Conservation (phyloP, 1,284 basidiomycete species). For the Trametes versicolor region DNA sequence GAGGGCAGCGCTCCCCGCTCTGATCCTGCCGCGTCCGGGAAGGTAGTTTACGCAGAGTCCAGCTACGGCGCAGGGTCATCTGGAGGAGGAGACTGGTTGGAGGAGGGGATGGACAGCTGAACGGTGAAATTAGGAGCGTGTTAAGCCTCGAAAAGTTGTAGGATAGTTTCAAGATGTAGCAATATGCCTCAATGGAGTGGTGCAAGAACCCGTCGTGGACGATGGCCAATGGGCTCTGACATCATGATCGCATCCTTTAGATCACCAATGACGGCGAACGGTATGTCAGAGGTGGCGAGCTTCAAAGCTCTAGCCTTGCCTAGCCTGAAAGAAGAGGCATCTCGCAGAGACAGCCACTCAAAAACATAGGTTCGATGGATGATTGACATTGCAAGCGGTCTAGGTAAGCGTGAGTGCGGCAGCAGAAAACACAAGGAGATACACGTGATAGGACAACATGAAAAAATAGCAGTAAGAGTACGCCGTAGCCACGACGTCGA, state of each 20-base stretch:
- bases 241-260: background rate
- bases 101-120: slow-evolving; percentile 48
- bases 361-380: background rate
- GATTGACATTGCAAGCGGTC: slow-evolving; percentile 18
- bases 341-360: slow-evolving; percentile 9
- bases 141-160: background rate
- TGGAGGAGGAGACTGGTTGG: slow-evolving; percentile 45
- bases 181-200: background rate
- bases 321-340: no score
- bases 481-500: background rate
- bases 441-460: slow-evolving; percentile 23
- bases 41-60: slow-evolving; percentile 15
- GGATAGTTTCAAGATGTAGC: no score
- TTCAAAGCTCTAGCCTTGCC: no score
- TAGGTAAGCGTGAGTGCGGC: slow-evolving; percentile 22
- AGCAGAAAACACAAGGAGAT: slow-evolving; percentile 17
- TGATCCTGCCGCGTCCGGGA: background rate
- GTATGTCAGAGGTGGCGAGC: background rate
- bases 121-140: background rate
- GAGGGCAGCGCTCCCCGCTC: background rate
- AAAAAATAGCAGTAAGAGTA: slow-evolving; percentile 7
- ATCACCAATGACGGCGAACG: background rate
- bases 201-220: background rate
- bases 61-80: slow-evolving; percentile 27
- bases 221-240: background rate